Evolutionary conservation across 139 green algal species (phyloP).

Genomic region (Klebsormidium nitens): DNA sequence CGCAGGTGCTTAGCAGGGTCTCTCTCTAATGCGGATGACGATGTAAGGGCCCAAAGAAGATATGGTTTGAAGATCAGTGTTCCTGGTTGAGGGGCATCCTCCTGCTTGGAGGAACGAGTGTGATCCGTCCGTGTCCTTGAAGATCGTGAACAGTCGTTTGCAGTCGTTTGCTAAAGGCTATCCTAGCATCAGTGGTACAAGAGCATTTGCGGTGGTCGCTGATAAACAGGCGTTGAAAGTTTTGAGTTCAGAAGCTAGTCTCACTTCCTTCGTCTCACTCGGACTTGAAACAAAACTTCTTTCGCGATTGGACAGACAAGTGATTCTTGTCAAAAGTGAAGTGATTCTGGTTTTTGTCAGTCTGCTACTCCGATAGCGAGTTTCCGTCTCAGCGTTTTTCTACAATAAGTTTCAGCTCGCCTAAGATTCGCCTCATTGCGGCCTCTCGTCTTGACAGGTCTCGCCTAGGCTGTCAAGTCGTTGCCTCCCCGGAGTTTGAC

Average conservation of each 20-base stretch:
- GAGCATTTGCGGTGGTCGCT: no score
- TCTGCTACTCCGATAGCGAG: background rate
- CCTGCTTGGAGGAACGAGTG: no score
- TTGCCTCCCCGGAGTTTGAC: conserved; percentile 80
- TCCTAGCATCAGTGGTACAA: no score
- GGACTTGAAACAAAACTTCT: background rate
- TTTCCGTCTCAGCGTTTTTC: background rate
- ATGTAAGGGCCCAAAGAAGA: no score
- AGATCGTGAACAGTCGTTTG: no score
- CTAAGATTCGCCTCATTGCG: background rate
- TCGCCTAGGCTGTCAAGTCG: conserved; percentile 92
- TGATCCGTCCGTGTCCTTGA: no score
- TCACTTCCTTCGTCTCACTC: background rate
- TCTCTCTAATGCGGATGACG: conserved; percentile 2
- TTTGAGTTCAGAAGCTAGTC: no score
- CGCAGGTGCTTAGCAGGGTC: background rate
- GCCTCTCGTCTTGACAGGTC: conserved; percentile 56
- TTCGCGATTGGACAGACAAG: background rate
- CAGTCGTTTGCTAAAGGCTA: no score
- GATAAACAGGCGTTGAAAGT: no score
- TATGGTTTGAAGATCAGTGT: no score
- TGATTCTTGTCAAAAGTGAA: background rate
- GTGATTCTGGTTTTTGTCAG: background rate
- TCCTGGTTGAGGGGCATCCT: background rate
- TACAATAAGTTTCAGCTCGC: background rate